A percentile compares a stretch with the other conserved stretches of the same genome.
These are phyloP conservation scores for Kluyveromyces lactis DNA, from an alignment of 805 yeast genomes.

Conservation along the genomic window DNA sequence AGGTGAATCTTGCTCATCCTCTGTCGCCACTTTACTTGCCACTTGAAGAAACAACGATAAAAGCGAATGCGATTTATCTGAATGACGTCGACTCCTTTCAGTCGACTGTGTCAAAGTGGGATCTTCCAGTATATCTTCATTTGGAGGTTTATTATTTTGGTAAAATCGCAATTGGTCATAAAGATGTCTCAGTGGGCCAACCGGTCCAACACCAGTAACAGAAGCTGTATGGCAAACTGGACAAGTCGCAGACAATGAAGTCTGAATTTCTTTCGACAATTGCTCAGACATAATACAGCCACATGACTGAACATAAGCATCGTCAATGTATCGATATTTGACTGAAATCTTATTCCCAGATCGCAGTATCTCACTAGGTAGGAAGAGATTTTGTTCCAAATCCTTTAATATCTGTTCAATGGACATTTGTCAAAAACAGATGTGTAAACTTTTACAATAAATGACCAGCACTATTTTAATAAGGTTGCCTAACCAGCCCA, in stretches of 20 bases:
- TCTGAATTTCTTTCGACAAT: conserved; percentile 11
- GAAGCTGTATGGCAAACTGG: conserved; percentile 29
- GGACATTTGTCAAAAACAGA: conserved; percentile 5
- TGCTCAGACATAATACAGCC: conserved; percentile 22
- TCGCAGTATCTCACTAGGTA: conserved; percentile 19
- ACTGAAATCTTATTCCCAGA: conserved; percentile 10
- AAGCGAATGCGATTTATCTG: conserved; percentile 21
- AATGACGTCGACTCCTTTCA: conserved; percentile 2
- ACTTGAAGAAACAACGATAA: conserved; percentile 29
- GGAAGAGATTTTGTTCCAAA: conserved; percentile 20
- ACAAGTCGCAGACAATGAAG: conserved; percentile 19
- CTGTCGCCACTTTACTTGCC: conserved; percentile 15
- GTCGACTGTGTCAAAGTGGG: conserved; percentile 2
- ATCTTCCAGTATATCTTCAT: conserved; percentile 1
- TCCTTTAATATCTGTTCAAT: conserved; percentile 8
- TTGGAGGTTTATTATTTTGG: not conserved
- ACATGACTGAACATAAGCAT: conserved; percentile 22
- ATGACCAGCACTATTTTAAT: too few relatives aligned
- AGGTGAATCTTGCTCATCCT: conserved; percentile 1
- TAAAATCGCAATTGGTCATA: conserved; percentile 17
- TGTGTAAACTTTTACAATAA: too few relatives aligned
- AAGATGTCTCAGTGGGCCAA: conserved; percentile 29
- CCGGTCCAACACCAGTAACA: conserved; percentile 24
- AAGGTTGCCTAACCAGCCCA: too few relatives aligned
- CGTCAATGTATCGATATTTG: conserved; percentile 18